Evolutionary conservation across 1,284 basidiomycete species (phyloP).

Genomic region (Malassezia furfur): DNA sequence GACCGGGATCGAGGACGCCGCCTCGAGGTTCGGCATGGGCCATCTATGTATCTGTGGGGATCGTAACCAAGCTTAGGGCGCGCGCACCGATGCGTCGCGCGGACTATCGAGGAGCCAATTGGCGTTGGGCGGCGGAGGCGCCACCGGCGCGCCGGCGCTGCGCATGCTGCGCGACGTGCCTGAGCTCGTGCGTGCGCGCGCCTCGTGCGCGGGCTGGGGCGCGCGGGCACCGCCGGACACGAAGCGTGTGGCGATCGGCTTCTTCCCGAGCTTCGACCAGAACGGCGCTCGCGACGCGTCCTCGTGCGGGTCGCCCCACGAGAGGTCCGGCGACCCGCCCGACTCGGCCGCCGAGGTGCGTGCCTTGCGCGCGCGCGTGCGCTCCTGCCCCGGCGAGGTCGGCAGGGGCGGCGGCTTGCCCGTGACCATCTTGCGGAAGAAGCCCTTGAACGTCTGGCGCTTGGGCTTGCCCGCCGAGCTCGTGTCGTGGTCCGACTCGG

Average conservation of each 20-base stretch:
- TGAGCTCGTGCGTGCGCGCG: not conserved
- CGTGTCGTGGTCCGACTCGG: slow-evolving; percentile 10
- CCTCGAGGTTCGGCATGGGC: no score
- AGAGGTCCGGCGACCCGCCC: not conserved
- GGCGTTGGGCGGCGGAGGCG: not conserved
- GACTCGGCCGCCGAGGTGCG: not conserved
- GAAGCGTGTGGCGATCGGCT: not conserved
- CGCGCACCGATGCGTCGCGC: not conserved
- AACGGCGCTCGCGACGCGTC: not conserved
- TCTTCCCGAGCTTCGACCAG: not conserved
- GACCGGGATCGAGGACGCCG: no score
- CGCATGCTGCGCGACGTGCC: not conserved
- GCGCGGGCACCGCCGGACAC: not conserved
- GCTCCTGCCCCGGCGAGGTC: not conserved
- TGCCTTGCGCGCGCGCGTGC: not conserved
- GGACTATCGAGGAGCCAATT: not conserved
- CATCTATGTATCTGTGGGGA: no score
- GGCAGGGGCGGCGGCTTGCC: not conserved
- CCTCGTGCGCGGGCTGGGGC: not conserved
- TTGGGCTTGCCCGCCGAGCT: not conserved
- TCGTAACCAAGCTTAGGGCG: no score
- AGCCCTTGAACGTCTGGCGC: slow-evolving; percentile 19
- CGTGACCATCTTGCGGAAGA: slow-evolving; percentile 2
- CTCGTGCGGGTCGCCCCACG: not conserved
- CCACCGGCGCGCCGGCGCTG: not conserved